Evolutionary conservation across 2,329 filamentous ascomycete genomes (phyloP).

Genomic region (Proliferodiscus dingleyae): DNA sequence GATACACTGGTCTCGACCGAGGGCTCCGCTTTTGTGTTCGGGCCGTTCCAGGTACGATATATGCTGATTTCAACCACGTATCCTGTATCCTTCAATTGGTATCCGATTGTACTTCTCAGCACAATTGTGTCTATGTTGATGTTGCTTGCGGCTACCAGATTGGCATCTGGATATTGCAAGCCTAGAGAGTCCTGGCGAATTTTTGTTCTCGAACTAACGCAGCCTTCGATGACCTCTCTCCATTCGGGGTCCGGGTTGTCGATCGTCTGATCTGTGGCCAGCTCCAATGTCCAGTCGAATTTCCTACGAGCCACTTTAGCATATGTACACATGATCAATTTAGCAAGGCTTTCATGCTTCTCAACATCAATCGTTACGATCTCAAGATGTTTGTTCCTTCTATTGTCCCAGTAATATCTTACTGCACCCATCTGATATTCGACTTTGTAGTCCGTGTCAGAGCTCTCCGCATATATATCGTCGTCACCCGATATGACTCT

Average conservation of each 20-base stretch:
- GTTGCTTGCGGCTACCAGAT: constrained; percentile 5
- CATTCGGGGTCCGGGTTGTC: constrained; percentile 14
- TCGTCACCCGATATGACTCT: constrained; percentile 8
- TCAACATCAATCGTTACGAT: constrained; percentile 27
- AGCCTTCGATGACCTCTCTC: constrained; percentile 16
- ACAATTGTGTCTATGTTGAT: constrained; percentile 18
- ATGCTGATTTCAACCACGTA: constrained; percentile 29
- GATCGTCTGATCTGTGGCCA: constrained; percentile 26
- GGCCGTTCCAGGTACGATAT: constrained; percentile 25
- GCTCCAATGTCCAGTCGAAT: constrained; percentile 29
- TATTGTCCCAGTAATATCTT: constrained; percentile 19
- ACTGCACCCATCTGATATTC: constrained; percentile 24
- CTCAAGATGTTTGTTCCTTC: constrained; percentile 23
- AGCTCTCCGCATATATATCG: background rate
- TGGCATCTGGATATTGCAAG: constrained; percentile 22
- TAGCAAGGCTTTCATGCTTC: constrained; percentile 14
- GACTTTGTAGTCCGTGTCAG: background rate
- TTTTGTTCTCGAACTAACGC: constrained; percentile 13
- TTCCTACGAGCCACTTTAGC: constrained; percentile 13
- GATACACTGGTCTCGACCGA: constrained; percentile 21
- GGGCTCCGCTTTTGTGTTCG: constrained; percentile 20
- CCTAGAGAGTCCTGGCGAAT: constrained; percentile 20
- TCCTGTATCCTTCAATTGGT: constrained; percentile 16
- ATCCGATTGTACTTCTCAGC: constrained; percentile 25
- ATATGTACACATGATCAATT: background rate